These are phyloP conservation scores for Chimonanthus salicifolius DNA, from an alignment of 164 flowering plant genomes.

Conservation along the genomic window DNA sequence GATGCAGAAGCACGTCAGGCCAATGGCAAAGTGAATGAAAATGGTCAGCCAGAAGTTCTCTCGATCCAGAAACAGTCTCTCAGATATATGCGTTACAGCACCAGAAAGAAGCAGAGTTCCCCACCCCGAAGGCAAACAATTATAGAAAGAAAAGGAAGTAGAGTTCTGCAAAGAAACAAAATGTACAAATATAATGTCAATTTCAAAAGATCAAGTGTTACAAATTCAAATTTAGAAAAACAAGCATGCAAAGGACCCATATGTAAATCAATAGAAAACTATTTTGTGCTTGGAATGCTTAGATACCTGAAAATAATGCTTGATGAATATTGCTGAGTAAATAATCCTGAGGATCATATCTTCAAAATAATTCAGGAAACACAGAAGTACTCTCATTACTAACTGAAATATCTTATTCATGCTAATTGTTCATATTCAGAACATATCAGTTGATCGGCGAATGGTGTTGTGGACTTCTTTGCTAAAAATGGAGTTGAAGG, in stretches of 20 bases:
- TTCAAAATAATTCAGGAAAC: conserved; percentile 42
- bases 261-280: neutral
- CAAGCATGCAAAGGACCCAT: too few relatives aligned
- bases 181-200: neutral
- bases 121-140: conserved; percentile 84
- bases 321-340: conserved; percentile 78
- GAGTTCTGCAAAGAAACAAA: conserved; percentile 42
- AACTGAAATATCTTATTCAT: neutral
- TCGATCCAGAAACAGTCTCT: conserved; percentile 55
- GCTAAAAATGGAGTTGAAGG: too few relatives aligned
- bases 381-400: neutral
- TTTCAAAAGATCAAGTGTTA: neutral
- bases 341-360: conserved; percentile 81
- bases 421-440: neutral
- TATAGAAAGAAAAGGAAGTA: conserved; percentile 49
- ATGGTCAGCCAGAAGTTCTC: conserved; percentile 71
- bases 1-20: conserved; percentile 54
- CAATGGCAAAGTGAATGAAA: conserved; percentile 56
- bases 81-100: conserved; percentile 50
- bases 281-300: neutral
- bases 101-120: conserved; percentile 52
- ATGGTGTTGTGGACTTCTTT: too few relatives aligned
- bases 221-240: neutral
- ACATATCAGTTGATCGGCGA: too few relatives aligned
- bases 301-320: conserved; percentile 65